These are phyloP conservation scores for Castanea sativa DNA, from an alignment of 306 rosid genomes.

Conservation along the genomic window DNA sequence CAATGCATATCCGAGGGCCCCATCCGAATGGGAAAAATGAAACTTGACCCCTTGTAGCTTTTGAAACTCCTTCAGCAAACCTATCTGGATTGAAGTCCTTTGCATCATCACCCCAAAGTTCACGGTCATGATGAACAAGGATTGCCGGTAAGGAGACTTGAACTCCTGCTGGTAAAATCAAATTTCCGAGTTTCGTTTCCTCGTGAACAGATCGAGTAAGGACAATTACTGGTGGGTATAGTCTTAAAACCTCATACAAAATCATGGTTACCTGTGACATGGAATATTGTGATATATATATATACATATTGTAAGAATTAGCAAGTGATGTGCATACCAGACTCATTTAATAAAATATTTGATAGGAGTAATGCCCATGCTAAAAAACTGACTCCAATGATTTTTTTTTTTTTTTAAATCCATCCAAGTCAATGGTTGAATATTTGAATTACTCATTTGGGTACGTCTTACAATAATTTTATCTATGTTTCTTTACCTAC, in stretches of 20 bases:
- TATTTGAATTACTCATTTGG: too few relatives aligned
- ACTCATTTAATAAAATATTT: too few relatives aligned
- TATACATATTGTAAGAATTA: too few relatives aligned
- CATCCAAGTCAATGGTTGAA: too few relatives aligned
- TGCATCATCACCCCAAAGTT: slow-evolving; percentile 47
- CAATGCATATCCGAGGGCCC: slow-evolving; percentile 47
- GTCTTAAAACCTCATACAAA: slow-evolving; percentile 58
- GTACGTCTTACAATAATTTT: too few relatives aligned
- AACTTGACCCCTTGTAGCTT: slow-evolving; percentile 22
- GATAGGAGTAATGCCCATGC: too few relatives aligned
- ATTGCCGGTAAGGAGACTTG: neutral
- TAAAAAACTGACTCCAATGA: too few relatives aligned
- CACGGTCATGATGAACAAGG: slow-evolving; percentile 20
- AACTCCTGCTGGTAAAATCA: slow-evolving; percentile 34
- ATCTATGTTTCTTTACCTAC: too few relatives aligned
- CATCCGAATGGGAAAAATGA: slow-evolving; percentile 38
- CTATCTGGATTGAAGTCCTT: slow-evolving; percentile 41
- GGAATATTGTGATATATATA: neutral
- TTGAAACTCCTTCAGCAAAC: slow-evolving; percentile 34
- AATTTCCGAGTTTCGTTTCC: slow-evolving; percentile 27
- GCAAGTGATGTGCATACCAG: neutral
- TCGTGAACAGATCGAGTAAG: neutral
- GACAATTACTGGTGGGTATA: slow-evolving; percentile 31
- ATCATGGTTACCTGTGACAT: slow-evolving; percentile 52
- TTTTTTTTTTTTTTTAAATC: too few relatives aligned